Evolutionary conservation across 805 yeast species (phyloP), one percentile per base, ranked within the genome.

Genomic region (Jamesozyma lodderae): DNA sequence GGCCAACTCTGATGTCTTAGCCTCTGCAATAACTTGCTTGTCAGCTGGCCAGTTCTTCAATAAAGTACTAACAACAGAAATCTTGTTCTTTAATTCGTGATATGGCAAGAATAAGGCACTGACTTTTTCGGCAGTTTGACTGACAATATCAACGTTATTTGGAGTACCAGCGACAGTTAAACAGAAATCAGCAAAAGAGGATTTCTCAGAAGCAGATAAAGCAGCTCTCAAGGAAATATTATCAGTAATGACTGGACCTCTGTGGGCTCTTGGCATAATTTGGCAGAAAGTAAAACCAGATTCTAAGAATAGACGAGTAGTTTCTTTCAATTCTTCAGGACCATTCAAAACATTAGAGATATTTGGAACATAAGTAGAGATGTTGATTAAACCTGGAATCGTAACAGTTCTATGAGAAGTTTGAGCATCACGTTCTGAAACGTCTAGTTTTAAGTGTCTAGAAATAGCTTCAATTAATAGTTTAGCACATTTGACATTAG

Each of bases 401-500:
- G 77, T 73, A 31, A 83, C 71, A 40, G 94, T 84, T 51, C 76
- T 73, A 63, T 86, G 94, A 28, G 95, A 84, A 27, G 95, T 77
- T 68, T 90, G 96, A 24, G 94, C 79, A 66, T 90, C 98, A 56
- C 78, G 71, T 56, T 76, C 75, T 35, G 81, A 59, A 38, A 83
- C 85, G 17, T 80, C 82, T 49, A 87, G 67, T n/a, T 69, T 44
- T 46, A 64, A 47, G 55, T 77, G 68, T 68, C 92, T 73, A 28
- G 90, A 73, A 48, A 87, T 63, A n/a, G 99, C 97, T 68, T 92
- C 97, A 49, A 92, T 79, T 64, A 92, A 72, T 49, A 92, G 70
- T 67, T 92, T 92, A 45, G 99, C 99, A 71, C 88, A 81, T 68
- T 92, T 92, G 50, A 92, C 97, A 59, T 92, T 92, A 48, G 99